phyloP scores from a whole-genome alignment of 2,329 filamentous ascomycete genomes.

The Cordyceps fumosorosea region DNA sequence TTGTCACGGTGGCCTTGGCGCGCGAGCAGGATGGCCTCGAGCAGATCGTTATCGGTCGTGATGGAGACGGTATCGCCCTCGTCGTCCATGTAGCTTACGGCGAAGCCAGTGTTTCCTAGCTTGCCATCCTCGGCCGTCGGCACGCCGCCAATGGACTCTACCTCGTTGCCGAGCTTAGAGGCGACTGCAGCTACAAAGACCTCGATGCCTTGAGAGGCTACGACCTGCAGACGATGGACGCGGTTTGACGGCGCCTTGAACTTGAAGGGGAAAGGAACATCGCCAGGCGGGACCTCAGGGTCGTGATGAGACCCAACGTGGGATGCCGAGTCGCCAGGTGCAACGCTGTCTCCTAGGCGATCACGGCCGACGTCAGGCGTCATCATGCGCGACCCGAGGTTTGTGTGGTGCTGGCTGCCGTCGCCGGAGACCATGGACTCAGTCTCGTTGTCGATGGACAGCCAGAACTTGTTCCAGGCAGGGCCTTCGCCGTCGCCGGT shows the following conservation, averaged over 20 bases:
- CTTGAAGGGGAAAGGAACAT: conserved; percentile 90
- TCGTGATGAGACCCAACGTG: conserved; percentile 70
- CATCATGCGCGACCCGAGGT: conserved; percentile 65
- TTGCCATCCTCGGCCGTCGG: conserved; percentile 74
- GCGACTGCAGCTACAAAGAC: conserved; percentile 72
- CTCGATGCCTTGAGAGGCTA: conserved; percentile 71
- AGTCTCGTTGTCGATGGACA: conserved; percentile 88
- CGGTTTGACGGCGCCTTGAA: conserved; percentile 96
- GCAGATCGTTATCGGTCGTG: conserved; percentile 86
- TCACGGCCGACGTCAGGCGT: conserved; percentile 73
- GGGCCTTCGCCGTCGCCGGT: conserved; percentile 86
- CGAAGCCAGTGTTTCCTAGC: conserved; percentile 72
- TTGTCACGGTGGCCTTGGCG: conserved; percentile 76
- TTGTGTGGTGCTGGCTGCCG: conserved; percentile 64
- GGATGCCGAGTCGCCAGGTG: conserved; percentile 90
- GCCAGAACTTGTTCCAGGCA: conserved; percentile 99
- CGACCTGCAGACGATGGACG: conserved; percentile 84
- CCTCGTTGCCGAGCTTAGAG: conserved; percentile 77
- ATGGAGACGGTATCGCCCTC: conserved; percentile 96
- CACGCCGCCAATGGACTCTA: conserved; percentile 74
- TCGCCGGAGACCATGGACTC: conserved; percentile 96
- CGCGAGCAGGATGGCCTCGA: conserved; percentile 82
- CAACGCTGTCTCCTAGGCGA: conserved; percentile 70
- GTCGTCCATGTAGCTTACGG: conserved; percentile 91
- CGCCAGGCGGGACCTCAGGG: conserved; percentile 53